A percentile compares a stretch with the other conserved stretches of the same genome.
These are phyloP conservation scores for Diaporthe sp. DNA, from an alignment of 2,329 filamentous ascomycete genomes.

Conservation along the genomic window DNA sequence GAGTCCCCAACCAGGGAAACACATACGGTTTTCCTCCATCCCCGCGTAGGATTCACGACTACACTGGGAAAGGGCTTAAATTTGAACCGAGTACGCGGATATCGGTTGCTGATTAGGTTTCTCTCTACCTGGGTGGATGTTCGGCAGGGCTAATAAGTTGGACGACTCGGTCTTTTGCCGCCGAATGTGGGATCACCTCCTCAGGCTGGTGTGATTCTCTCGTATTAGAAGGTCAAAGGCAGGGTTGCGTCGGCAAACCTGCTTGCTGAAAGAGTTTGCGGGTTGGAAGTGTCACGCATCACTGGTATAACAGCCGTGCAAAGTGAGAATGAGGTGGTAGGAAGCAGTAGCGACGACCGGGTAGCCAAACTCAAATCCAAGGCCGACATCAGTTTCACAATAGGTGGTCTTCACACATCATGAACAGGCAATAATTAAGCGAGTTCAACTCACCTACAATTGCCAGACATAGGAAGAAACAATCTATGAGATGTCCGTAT, in stretches of 20 bases:
- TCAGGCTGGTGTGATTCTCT: background rate
- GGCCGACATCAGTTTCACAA: background rate
- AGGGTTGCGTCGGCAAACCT: background rate
- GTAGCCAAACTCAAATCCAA: background rate
- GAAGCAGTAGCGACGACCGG: background rate
- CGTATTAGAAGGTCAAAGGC: background rate
- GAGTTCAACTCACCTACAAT: too few species aligned
- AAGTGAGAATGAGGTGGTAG: background rate
- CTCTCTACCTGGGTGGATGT: background rate
- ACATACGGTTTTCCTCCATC: background rate
- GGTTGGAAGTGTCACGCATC: background rate
- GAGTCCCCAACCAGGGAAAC: background rate
- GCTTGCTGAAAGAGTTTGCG: background rate
- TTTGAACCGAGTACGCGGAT: background rate
- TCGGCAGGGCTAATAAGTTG: background rate
- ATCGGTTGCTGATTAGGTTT: background rate
- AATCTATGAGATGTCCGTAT: slow-evolving; percentile 23
- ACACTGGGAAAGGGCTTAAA: background rate
- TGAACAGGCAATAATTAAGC: background rate
- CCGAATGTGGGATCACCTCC: background rate
- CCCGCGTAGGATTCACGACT: background rate
- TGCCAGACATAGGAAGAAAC: background rate
- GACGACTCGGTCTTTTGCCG: background rate
- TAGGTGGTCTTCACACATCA: background rate
- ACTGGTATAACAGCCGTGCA: too few species aligned